Conservation (phyloP, 805 yeast genomes). For the Ogataea zsoltii region DNA sequence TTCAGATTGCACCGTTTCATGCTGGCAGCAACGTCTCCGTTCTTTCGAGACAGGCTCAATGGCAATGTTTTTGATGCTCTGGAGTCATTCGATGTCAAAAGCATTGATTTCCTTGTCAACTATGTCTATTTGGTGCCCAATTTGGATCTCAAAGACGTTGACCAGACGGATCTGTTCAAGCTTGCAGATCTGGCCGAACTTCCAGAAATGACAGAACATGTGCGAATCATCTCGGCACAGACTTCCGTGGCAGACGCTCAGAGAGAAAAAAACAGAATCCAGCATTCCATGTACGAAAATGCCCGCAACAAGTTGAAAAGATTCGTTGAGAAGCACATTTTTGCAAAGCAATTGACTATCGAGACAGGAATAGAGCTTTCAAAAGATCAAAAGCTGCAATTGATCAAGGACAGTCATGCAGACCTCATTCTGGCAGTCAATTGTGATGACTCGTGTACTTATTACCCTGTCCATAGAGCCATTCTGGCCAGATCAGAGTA, state of each 20-base stretch:
- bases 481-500: constrained; percentile 63
- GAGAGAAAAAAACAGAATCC: constrained; percentile 35
- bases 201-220: constrained; percentile 34
- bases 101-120: constrained; percentile 36
- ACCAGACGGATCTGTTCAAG: constrained; percentile 30
- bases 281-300: constrained; percentile 35
- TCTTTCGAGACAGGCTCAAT: constrained; percentile 2
- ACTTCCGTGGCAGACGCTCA: constrained; percentile 26
- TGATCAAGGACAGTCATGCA: constrained; percentile 37
- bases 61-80: not conserved
- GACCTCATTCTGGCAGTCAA: constrained; percentile 48
- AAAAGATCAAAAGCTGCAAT: constrained; percentile 22
- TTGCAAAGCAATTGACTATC: constrained; percentile 20
- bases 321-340: constrained; percentile 31
- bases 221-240: constrained; percentile 26
- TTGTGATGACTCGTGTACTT: constrained; percentile 26
- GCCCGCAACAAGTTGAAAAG: constrained; percentile 37
- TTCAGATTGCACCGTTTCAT: constrained; percentile 43
- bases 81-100: constrained; percentile 22
- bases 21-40: constrained; percentile 31
- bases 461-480: constrained; percentile 66
- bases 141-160: constrained; percentile 35
- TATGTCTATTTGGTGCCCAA: constrained; percentile 29
- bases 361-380: constrained; percentile 14
- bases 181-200: constrained; percentile 42